These are phyloP conservation scores for Mrakia frigida DNA, from an alignment of 768 basidiomycete genomes.

Conservation along the genomic window DNA sequence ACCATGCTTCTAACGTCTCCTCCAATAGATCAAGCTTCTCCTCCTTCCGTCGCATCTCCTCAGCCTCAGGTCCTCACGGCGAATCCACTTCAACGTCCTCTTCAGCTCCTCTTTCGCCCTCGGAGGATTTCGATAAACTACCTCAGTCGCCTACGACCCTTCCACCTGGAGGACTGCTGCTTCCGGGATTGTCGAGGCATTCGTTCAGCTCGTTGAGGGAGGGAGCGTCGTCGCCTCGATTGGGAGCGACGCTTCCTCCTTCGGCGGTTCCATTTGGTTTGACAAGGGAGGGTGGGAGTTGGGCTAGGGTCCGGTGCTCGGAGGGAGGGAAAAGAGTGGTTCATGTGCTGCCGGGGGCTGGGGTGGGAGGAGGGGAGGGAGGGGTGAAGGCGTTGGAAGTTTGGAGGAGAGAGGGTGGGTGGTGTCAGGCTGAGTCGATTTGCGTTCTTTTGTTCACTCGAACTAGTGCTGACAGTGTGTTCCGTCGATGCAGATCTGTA, in stretches of 20 bases:
- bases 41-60: not conserved
- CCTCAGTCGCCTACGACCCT: constrained; percentile 12
- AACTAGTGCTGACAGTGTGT: not conserved
- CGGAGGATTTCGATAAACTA: constrained; percentile 5
- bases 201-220: not conserved
- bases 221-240: not conserved
- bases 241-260: too few species aligned
- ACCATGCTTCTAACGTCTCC: not conserved
- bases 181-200: not conserved
- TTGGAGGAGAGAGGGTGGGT: constrained; percentile 16
- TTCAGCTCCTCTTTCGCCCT: not conserved
- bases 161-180: not conserved
- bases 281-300: not conserved
- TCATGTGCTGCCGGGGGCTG: not conserved
- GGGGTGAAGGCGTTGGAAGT: constrained; percentile 1
- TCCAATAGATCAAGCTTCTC: not conserved
- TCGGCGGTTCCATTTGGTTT: not conserved
- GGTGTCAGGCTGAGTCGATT: not conserved
- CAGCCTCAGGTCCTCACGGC: not conserved
- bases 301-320: not conserved
- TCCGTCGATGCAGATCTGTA: not conserved
- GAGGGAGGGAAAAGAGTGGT: not conserved
- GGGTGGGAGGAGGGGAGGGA: not conserved
- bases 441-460: not conserved
- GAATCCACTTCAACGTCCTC: not conserved